A percentile compares a stretch with the other conserved stretches of the same genome.
These are phyloP conservation scores for Penicillium malachiteum DNA, from an alignment of 495 filamentous ascomycete species.

Conservation along the genomic window DNA sequence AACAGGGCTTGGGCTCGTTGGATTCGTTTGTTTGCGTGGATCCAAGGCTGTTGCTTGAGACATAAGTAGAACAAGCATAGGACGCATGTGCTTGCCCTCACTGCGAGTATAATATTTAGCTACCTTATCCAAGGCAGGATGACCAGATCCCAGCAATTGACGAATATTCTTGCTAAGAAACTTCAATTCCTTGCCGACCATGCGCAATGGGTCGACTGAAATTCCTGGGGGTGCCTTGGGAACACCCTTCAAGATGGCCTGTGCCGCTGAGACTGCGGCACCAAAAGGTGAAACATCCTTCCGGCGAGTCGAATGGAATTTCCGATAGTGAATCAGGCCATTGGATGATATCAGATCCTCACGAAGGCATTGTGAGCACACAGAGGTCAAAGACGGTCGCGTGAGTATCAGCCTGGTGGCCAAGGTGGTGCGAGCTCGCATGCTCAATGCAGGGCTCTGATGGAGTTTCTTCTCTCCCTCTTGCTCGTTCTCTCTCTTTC, in stretches of 20 bases:
- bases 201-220: constrained; percentile 71
- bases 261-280: constrained; percentile 74
- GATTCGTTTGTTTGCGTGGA: constrained; percentile 57
- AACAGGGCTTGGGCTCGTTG: constrained; percentile 48
- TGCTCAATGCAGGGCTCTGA: constrained; percentile 26
- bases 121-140: constrained; percentile 89
- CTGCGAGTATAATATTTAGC: constrained; percentile 98
- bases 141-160: constrained; percentile 83
- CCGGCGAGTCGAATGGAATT: constrained; percentile 45
- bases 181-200: constrained; percentile 93
- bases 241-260: constrained; percentile 73
- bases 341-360: constrained; percentile 36
- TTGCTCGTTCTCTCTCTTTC: too few relatives aligned
- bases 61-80: constrained; percentile 93
- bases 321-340: constrained; percentile 34
- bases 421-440: constrained; percentile 44
- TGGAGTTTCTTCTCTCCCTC: not conserved
- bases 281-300: constrained; percentile 55
- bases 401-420: constrained; percentile 42
- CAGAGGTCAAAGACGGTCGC: constrained; percentile 32
- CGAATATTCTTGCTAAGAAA: constrained; percentile 87
- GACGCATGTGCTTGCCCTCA: constrained; percentile 95
- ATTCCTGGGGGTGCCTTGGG: constrained; percentile 57
- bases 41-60: constrained; percentile 82
- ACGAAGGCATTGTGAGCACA: constrained; percentile 48